Base-by-base conservation (phyloP, 495 filamentous ascomycete genomes). In the Aspergillus conjunctus region DNA sequence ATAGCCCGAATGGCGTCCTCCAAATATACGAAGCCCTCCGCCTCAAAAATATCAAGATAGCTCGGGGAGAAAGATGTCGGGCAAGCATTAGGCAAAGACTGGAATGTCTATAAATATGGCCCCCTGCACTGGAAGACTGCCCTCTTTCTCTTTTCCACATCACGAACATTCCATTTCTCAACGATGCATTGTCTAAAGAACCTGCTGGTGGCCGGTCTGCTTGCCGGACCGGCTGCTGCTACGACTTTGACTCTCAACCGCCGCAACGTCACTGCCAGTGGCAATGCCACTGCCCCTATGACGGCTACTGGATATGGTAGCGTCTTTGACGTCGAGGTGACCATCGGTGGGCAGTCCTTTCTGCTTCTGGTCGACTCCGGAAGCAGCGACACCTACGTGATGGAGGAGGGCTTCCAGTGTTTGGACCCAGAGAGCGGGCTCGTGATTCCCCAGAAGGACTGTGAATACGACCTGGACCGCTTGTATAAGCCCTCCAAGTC, bases 361-460 rank as follows among this genome's bases (percentile, higher is more conserved):
- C 63, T 75, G 1, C 69, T 81, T 10, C 77, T 83, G 56, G 69
- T 88, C 45, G 86, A 87, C 66, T 87, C 83, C 12, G 85, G 85
- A 14, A 82, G 77, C 34, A 78, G 74, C 59, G 86, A 88, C 65
- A 87, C 84, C 2, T 88, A 85, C 85, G 60, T 87, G 14, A 76
- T 77, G 8, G 65, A 76, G 41, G 54, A 68, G 10, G 72, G 73
- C 1, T 87, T 83, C 53, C 52, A 70, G 34, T 88, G 85, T 61
- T 57, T 79, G 12, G 66, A 73, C 46, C 58, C 68, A 12, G 65
- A 57, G 17, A 75, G 64, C 50, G 46, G 68, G 32, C 22, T 61
- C 0, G 32, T 56, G 7, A 45, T 69, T 9, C 20, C 67, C 4
- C 63, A 73, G 62, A 62, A 58, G 2, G 49, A 72, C 30, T 88